Evolutionary conservation across 345 rosid genomes (phyloP).

Genomic region (Brassica napus): DNA sequence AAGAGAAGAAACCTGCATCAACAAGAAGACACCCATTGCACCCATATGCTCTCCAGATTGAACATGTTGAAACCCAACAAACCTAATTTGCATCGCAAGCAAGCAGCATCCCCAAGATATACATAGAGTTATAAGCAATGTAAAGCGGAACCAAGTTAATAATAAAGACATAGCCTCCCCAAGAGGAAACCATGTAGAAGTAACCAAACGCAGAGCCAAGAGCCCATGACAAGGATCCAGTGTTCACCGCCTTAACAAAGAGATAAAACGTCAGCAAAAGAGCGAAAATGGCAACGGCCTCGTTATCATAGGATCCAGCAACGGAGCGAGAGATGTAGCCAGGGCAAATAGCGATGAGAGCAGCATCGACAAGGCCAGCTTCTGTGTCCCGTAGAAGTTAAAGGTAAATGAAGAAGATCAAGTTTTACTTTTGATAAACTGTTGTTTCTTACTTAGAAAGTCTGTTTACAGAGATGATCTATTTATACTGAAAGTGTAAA

Average conservation of each 20-base stretch:
- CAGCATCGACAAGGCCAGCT: conserved; percentile 93
- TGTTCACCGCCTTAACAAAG: conserved; percentile 88
- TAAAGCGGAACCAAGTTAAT: conserved; percentile 94
- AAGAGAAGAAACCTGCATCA: conserved; percentile 73
- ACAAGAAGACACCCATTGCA: conserved; percentile 56
- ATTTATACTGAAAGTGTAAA: too few relatives aligned
- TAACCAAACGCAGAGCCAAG: too few relatives aligned
- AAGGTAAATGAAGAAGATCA: too few relatives aligned
- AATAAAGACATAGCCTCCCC: conserved; percentile 99
- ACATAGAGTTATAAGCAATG: conserved; percentile 87
- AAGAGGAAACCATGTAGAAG: conserved; percentile 3
- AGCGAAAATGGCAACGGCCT: conserved; percentile 93
- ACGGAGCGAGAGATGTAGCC: conserved; percentile 96
- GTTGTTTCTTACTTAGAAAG: too few relatives aligned
- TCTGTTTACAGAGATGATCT: too few relatives aligned
- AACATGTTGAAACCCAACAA: conserved; percentile 98
- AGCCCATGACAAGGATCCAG: conserved; percentile 50
- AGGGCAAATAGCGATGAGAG: conserved; percentile 87
- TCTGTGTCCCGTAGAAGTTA: conserved; percentile 56
- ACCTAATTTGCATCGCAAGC: conserved; percentile 90
- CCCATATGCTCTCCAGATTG: conserved; percentile 99
- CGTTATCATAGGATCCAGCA: conserved; percentile 52
- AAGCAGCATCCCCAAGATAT: conserved; percentile 92
- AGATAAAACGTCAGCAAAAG: conserved; percentile 81
- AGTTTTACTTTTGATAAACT: too few relatives aligned